Evolutionary conservation across 139 green algal genomes (phyloP), one percentile per base, ranked within the genome.

Genomic region (Chlorella sp.): DNA sequence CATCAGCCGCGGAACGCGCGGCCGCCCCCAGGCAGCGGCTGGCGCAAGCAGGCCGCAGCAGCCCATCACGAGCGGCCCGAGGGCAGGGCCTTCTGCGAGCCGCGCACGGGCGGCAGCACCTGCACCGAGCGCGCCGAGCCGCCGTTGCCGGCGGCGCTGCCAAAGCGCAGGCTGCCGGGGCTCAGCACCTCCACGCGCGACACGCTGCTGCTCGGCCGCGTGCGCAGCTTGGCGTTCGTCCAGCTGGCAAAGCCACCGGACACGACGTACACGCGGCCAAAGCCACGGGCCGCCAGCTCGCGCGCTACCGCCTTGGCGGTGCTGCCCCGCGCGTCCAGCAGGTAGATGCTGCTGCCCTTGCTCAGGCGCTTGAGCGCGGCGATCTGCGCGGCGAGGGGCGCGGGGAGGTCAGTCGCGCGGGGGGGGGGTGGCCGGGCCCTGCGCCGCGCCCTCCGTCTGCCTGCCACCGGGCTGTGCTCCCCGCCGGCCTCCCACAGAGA

Each of bases 251-350:
- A 97, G 55, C 92, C 92, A 46, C 89, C 87, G 51, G 82, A 46
- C 36, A 90, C 59, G 21, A 89, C 80, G 55, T 71, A 90, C 45
- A 91, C 86, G 31, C 87, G 88, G 15, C 79, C 77, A 76, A 92
- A 97, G 55, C 93, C 93, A 38, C 82, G 84, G 33, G 65, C 70
- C 5, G 68, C 71, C 64, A 97, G 83, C 77, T 92, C 87, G 58
- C 82, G 87, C 2, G 93, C 93, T 7, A 97, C 88, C 31, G 50
- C 67, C 76, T 90, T 91, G 55, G 90, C 81, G 12, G 41, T 40
- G 59, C 68, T 66, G 60, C 91, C 93, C 53, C 85, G 89, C n/a
- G 80, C 78, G 89, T 97, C 93, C 76, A 97, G 76, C 46, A 97
- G 74, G 63, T 94, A 74, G 14, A 97, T 51, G 56, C 83, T 90